A percentile compares a stretch with the other conserved stretches of the same genome.
Conservation (phyloP, 768 basidiomycete species). For the Tylopilus sp. region DNA sequence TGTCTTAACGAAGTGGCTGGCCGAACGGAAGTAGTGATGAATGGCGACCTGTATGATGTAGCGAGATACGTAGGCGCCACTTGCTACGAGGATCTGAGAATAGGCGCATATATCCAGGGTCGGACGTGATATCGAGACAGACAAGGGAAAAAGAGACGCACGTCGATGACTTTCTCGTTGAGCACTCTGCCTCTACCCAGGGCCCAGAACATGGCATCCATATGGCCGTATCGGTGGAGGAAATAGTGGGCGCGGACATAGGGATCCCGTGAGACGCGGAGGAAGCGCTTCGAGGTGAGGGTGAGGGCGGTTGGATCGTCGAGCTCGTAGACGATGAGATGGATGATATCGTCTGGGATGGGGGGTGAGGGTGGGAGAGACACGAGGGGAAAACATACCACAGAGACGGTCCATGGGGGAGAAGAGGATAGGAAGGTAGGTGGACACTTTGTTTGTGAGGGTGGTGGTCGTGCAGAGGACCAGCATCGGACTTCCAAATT, state of each 20-base stretch:
- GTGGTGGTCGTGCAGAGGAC: slow-evolving; percentile 32
- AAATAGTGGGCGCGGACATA: slow-evolving; percentile 80
- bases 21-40: slow-evolving; percentile 74
- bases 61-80: slow-evolving; percentile 75
- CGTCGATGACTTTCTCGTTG: slow-evolving; percentile 65
- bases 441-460: slow-evolving; percentile 30
- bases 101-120: slow-evolving; percentile 27
- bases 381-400: slow-evolving; percentile 44
- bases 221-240: slow-evolving; percentile 64
- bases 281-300: slow-evolving; percentile 54
- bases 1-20: slow-evolving; percentile 71
- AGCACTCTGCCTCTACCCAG: slow-evolving; percentile 67
- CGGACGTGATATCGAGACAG: slow-evolving; percentile 18
- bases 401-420: slow-evolving; percentile 60
- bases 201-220: slow-evolving; percentile 73
- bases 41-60: slow-evolving; percentile 76
- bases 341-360: slow-evolving; percentile 57
- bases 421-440: not conserved
- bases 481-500: slow-evolving; percentile 37
- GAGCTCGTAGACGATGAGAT: slow-evolving; percentile 71
- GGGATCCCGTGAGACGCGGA: slow-evolving; percentile 64
- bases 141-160: slow-evolving; percentile 34
- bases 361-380: too few relatives aligned
- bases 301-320: slow-evolving; percentile 60
- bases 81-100: slow-evolving; percentile 63